Conservation (phyloP, 2,329 filamentous ascomycete genomes). For the Neurospora sp. region DNA sequence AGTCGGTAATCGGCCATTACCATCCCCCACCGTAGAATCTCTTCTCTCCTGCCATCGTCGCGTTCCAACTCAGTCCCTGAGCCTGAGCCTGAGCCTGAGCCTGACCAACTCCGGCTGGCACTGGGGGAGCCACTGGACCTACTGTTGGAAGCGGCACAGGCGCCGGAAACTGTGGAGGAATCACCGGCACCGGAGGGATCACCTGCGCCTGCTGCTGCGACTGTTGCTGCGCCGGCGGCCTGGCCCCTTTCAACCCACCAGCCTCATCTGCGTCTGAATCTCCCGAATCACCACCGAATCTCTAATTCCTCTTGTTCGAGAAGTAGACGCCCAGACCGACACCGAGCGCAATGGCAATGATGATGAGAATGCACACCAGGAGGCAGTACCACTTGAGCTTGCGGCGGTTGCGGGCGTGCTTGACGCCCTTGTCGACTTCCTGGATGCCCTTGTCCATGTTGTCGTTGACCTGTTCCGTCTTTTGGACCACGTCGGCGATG, state of each 20-base stretch:
- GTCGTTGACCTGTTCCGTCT: slow-evolving; percentile 54
- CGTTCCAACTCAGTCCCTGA: neutral
- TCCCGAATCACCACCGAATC: neutral
- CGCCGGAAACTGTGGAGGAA: neutral
- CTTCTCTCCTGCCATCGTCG: neutral
- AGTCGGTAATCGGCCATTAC: neutral
- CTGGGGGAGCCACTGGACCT: neutral
- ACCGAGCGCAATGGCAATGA: slow-evolving; percentile 44
- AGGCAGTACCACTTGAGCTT: slow-evolving; percentile 79
- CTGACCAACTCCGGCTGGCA: neutral
- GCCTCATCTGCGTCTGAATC: neutral
- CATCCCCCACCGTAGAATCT: neutral
- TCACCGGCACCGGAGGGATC: neutral
- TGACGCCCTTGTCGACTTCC: slow-evolving; percentile 59
- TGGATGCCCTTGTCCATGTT: slow-evolving; percentile 61
- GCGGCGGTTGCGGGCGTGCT: slow-evolving; percentile 54
- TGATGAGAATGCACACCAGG: slow-evolving; percentile 48
- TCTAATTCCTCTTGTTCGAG: neutral
- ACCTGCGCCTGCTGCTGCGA: neutral
- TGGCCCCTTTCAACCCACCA: neutral
- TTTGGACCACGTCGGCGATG: slow-evolving; percentile 52
- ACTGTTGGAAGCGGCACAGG: neutral
- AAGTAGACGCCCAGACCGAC: slow-evolving; percentile 40
- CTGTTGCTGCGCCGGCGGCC: neutral
- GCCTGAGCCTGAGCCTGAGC: neutral